Conservation (phyloP, 2,329 filamentous ascomycete genomes). For the Microsporum ferrugineum region DNA sequence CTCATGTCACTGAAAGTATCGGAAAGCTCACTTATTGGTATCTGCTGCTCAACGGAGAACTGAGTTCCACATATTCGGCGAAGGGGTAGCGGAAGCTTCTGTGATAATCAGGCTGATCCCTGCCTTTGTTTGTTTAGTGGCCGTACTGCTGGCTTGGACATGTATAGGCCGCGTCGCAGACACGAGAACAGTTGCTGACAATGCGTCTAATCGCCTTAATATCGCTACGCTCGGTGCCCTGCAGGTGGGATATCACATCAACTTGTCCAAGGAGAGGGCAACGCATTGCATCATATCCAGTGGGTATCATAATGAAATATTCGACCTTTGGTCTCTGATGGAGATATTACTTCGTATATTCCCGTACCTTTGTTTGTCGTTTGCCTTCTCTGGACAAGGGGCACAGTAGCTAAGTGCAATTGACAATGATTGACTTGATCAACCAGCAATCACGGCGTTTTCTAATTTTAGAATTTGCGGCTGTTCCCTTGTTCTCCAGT, state of each 20-base stretch:
- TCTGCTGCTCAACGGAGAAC: background rate
- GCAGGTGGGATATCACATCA: background rate
- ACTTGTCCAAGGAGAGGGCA: background rate
- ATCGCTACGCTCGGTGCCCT: background rate
- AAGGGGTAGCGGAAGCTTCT: background rate
- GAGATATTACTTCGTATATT: background rate
- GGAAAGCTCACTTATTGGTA: background rate
- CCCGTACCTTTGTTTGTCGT: background rate
- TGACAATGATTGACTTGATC: background rate
- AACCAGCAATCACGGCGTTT: background rate
- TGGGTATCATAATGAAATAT: background rate
- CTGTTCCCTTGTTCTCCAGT: background rate
- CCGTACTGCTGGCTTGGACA: background rate
- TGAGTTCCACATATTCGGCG: background rate
- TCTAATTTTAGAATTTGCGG: background rate
- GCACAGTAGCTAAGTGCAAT: background rate
- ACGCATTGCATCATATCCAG: background rate
- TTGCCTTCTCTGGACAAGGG: background rate
- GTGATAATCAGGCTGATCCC: background rate
- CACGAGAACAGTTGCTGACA: background rate
- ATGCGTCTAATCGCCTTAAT: background rate
- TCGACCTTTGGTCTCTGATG: background rate
- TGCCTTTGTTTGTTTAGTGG: background rate
- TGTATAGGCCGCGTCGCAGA: background rate
- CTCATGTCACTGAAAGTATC: background rate